Base-by-base conservation (phyloP, 2,329 filamentous ascomycete species). In the Talaromyces marneffei region DNA sequence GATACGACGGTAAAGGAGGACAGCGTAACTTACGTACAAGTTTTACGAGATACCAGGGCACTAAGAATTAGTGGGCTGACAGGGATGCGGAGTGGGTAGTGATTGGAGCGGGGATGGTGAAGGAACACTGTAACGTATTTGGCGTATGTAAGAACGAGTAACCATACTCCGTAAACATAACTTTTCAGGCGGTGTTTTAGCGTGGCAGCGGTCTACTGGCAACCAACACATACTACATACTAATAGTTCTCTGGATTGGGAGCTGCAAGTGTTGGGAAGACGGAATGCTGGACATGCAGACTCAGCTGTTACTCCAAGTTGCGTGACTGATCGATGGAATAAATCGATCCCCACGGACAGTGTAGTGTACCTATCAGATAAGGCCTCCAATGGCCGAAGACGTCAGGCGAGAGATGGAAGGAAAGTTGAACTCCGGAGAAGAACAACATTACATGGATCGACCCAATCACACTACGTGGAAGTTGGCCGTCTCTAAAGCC, bases 141-240 rank as follows among this genome's bases (percentile, higher is more conserved):
- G 7, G 4, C 7, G 46, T 31, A 20, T 31, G 46, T 20, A 52
- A 3, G 29, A 20, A 23, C 3, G 9, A 7, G 29, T 33, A 14
- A 35, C 29, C 27, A 27, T 7, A n/a, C n/a, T n/a, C n/a, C n/a
- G n/a, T n/a, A 4, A 33, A 33, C 27, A 33, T 35, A 52, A 23
- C 29, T 52, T 16, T n/a, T 52, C 48, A 33, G 29, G 48, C 48
- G 20, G 10, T 18, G 35, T 33, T 20, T 33, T 52, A 33, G 48
- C 48, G 48, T 52, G 48, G 48, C 48, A 52, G 29, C 29, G 48
- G 29, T 52, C n/a, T 52, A 52, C 48, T 52, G 48, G 48, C n/a
- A 29, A 52, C 48, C n/a, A 29, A 52, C 48, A 33, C 29, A 52
- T 52, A n/a, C n/a, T n/a, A n/a, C n/a, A n/a, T n/a, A n/a, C n/a